These are phyloP conservation scores for Didymella arachidicola DNA, from an alignment of 2,329 filamentous ascomycete species.

Conservation along the genomic window DNA sequence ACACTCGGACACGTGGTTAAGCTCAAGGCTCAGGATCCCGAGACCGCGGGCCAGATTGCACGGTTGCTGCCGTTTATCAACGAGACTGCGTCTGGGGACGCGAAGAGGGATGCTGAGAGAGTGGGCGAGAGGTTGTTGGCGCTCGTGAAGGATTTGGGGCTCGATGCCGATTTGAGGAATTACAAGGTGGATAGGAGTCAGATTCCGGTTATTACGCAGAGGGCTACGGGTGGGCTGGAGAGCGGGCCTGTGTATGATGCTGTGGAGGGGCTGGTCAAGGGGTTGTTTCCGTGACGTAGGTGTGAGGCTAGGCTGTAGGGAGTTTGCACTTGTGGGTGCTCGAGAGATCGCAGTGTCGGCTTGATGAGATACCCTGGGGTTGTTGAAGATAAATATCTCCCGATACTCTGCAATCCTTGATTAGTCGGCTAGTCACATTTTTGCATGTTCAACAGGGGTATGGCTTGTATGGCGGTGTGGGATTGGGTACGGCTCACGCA, in stretches of 20 bases:
- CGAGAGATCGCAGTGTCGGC: too few relatives aligned
- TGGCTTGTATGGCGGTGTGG: too few relatives aligned
- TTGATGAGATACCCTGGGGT: too few relatives aligned
- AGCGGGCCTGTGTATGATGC: constrained; percentile 54
- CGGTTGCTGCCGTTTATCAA: constrained; percentile 56
- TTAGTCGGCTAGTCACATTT: too few relatives aligned
- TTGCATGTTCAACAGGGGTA: too few relatives aligned
- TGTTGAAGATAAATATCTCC: too few relatives aligned
- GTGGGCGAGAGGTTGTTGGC: constrained; percentile 56
- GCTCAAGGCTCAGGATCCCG: constrained; percentile 57
- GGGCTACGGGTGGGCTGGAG: constrained; percentile 53
- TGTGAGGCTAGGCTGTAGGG: background rate
- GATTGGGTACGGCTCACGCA: too few relatives aligned
- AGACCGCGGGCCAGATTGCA: constrained; percentile 57
- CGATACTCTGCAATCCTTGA: too few relatives aligned
- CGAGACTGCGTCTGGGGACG: constrained; percentile 50
- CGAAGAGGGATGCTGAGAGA: constrained; percentile 53
- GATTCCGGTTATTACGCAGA: constrained; percentile 54
- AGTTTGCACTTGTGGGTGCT: too few relatives aligned
- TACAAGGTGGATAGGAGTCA: constrained; percentile 55
- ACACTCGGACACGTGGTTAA: constrained; percentile 63
- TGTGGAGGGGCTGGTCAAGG: constrained; percentile 55
- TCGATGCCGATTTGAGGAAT: constrained; percentile 57
- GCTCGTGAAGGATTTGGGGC: constrained; percentile 54
- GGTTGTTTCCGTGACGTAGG: constrained; percentile 44